These are phyloP conservation scores for Tulasnella sp. DNA, from an alignment of 768 basidiomycete genomes.

Conservation along the genomic window DNA sequence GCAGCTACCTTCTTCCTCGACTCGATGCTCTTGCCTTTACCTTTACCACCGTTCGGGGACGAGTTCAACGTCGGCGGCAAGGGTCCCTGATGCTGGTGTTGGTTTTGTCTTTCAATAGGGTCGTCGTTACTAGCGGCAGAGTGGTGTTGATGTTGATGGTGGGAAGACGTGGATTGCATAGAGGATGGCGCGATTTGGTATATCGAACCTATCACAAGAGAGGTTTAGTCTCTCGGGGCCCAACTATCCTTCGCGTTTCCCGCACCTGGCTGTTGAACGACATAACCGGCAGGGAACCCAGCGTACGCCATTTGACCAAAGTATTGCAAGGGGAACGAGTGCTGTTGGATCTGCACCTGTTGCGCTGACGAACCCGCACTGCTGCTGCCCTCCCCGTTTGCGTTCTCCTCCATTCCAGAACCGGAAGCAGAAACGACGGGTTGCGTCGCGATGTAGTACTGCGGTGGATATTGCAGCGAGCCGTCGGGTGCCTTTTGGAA, in stretches of 20 bases:
- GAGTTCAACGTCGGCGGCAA: background rate
- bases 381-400: background rate
- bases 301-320: background rate
- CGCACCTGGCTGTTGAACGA: background rate
- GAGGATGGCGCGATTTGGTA: background rate
- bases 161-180: background rate
- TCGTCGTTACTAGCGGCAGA: background rate
- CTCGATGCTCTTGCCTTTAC: conserved; percentile 6
- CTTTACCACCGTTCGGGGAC: background rate
- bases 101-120: conserved; percentile 22
- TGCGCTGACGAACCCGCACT: background rate
- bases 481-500: background rate
- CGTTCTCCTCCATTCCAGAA: background rate
- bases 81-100: background rate
- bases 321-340: background rate
- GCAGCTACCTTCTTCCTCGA: background rate
- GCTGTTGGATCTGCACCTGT: background rate
- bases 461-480: background rate
- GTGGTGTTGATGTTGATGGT: background rate
- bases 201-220: background rate
- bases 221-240: background rate
- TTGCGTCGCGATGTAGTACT: background rate
- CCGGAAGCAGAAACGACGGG: background rate
- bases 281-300: conserved; percentile 6
- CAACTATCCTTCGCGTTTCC: background rate